These are phyloP conservation scores for Schwanniomyces pseudopolymorphus DNA, from an alignment of 805 yeast species.

Conservation along the genomic window DNA sequence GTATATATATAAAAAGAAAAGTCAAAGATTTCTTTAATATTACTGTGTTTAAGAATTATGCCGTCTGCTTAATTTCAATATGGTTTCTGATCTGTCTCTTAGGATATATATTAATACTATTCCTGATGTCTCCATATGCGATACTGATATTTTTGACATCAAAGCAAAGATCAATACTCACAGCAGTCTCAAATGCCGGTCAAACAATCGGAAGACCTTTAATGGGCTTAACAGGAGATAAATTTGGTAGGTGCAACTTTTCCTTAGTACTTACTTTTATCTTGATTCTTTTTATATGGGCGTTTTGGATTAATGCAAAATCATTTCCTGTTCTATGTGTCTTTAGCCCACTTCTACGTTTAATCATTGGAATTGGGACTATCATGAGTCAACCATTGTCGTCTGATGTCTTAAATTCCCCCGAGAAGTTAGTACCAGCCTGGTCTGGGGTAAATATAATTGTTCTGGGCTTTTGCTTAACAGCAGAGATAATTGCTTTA, in stretches of 20 bases:
- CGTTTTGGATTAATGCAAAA: no score
- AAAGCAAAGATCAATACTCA: conserved; percentile 29
- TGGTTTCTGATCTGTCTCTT: conserved; percentile 21
- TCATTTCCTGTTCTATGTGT: no score
- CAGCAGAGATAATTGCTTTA: conserved; percentile 56
- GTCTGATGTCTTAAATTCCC: no score
- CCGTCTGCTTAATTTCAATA: conserved; percentile 20
- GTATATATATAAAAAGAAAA: conserved; percentile 14
- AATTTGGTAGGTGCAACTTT: conserved; percentile 45
- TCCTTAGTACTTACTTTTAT: no score
- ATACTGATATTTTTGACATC: conserved; percentile 19
- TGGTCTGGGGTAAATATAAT: conserved; percentile 20
- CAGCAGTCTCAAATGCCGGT: conserved; percentile 40
- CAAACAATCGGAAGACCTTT: conserved; percentile 51
- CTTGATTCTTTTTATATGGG: no score
- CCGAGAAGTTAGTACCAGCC: no score
- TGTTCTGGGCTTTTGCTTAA: conserved; percentile 32
- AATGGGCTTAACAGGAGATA: conserved; percentile 49
- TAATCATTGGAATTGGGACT: no score
- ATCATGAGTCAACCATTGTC: no score
- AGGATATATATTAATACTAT: no score
- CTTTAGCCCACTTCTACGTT: no score
- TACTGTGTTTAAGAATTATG: conserved; percentile 22
- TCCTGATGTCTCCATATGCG: no score
- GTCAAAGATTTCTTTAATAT: conserved; percentile 35